Percentiles rank a stretch among this genome's conserved stretches.
These are phyloP conservation scores for Lindgomyces ingoldianus DNA, from an alignment of 495 filamentous ascomycete species.

Conservation along the genomic window DNA sequence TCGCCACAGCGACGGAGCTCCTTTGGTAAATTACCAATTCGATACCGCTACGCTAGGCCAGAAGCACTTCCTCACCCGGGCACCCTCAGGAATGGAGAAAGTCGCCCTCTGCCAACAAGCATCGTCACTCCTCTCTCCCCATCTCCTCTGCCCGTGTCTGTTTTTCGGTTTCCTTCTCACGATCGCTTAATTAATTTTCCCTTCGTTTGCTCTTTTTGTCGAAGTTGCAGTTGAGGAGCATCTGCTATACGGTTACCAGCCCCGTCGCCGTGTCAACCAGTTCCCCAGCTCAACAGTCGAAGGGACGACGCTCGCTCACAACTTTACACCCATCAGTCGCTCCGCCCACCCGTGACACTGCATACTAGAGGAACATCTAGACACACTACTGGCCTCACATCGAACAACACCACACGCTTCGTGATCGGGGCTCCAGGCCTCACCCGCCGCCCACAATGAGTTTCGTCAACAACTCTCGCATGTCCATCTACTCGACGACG, in stretches of 20 bases:
- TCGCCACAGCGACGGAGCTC: background rate
- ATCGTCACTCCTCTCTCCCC: constrained; percentile 14
- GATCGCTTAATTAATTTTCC: constrained; percentile 31
- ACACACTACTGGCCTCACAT: background rate
- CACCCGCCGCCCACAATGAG: constrained; percentile 49
- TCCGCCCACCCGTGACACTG: background rate
- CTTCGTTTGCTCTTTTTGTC: constrained; percentile 16
- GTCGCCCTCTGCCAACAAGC: constrained; percentile 4
- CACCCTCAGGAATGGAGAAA: background rate
- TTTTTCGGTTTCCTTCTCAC: constrained; percentile 22
- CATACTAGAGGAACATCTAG: background rate
- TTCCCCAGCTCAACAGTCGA: background rate
- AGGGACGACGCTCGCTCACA: background rate
- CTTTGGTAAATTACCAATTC: background rate
- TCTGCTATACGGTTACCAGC: background rate
- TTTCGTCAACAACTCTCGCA: constrained; percentile 57
- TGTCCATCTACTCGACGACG: constrained; percentile 81
- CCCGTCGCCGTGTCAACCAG: background rate
- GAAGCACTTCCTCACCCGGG: background rate
- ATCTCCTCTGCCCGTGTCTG: background rate
- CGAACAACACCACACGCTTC: background rate
- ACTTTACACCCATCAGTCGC: background rate
- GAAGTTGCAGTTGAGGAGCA: no score
- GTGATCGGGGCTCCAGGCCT: constrained; percentile 26
- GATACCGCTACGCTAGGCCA: background rate